A percentile compares a stretch with the other conserved stretches of the same genome.
Evolutionary conservation across 2,329 filamentous ascomycete species (phyloP).

Genomic region (Pseudopyrenochaeta lycopersici): DNA sequence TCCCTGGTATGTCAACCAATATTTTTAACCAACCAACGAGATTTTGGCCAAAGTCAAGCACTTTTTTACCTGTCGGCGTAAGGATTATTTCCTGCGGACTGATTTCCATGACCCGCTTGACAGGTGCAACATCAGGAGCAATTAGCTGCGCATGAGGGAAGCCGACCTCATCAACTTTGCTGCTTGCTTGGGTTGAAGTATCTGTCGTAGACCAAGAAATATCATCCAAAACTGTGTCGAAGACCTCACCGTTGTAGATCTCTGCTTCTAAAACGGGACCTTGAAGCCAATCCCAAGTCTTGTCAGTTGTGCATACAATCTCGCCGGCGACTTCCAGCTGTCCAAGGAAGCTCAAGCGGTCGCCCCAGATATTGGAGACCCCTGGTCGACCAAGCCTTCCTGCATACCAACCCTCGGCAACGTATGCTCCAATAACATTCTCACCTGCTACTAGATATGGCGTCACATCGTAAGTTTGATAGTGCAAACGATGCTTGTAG

Average conservation of each 20-base stretch:
- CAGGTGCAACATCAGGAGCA: no score
- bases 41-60: slow-evolving; percentile 67
- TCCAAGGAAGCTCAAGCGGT: slow-evolving; percentile 47
- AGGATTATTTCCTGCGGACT: no score
- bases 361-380: slow-evolving; percentile 48
- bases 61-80: slow-evolving; percentile 52
- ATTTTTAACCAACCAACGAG: slow-evolving; percentile 61
- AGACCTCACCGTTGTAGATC: slow-evolving; percentile 64
- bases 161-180: no score
- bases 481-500: slow-evolving; percentile 59
- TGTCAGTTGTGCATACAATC: slow-evolving; percentile 33
- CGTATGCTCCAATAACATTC: slow-evolving; percentile 53
- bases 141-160: no score
- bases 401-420: slow-evolving; percentile 62
- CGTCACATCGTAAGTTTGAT: slow-evolving; percentile 63
- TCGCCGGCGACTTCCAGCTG: slow-evolving; percentile 40
- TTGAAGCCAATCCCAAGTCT: slow-evolving; percentile 43
- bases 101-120: no score
- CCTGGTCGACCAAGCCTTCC: slow-evolving; percentile 50
- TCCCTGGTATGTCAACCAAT: slow-evolving; percentile 41
- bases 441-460: slow-evolving; percentile 40
- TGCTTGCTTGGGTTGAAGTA: no score
- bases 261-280: slow-evolving; percentile 34
- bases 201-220: slow-evolving; percentile 14
- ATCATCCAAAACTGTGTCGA: slow-evolving; percentile 53